These are phyloP conservation scores for Hypomontagnella monticulosa DNA, from an alignment of 495 filamentous ascomycete genomes.

Conservation along the genomic window DNA sequence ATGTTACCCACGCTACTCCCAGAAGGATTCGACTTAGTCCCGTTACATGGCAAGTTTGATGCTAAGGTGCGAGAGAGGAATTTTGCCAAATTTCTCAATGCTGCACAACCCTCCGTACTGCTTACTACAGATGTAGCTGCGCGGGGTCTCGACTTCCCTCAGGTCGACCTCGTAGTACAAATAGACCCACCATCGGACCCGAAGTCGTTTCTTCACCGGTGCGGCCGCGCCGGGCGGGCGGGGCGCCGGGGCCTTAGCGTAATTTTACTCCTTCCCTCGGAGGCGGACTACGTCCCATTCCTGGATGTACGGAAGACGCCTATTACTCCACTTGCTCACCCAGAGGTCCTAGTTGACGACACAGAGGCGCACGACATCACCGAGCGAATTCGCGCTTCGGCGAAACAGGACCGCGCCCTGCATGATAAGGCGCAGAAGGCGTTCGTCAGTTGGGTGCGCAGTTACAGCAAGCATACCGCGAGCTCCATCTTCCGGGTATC, in stretches of 20 bases:
- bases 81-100: conserved; percentile 78
- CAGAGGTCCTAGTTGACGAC: conserved; percentile 60
- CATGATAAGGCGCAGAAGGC: conserved; percentile 89
- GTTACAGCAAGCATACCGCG: conserved; percentile 91
- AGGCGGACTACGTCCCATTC: conserved; percentile 90
- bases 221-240: conserved; percentile 90
- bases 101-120: conserved; percentile 76
- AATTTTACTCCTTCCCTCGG: conserved; percentile 83
- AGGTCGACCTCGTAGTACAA: conserved; percentile 93
- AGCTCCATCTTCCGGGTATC: conserved; percentile 86
- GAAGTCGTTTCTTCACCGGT: conserved; percentile 94
- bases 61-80: conserved; percentile 82
- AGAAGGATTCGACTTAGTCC: conserved; percentile 71
- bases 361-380: conserved; percentile 64
- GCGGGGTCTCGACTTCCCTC: conserved; percentile 81
- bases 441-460: conserved; percentile 91
- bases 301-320: conserved; percentile 91
- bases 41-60: conserved; percentile 89
- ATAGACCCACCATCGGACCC: conserved; percentile 92
- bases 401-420: conserved; percentile 77
- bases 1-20: conserved; percentile 74
- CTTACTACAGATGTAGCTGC: conserved; percentile 82
- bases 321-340: conserved; percentile 67
- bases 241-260: conserved; percentile 87
- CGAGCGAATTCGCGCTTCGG: conserved; percentile 66